Evolutionary conservation across 371 early-diverging fungal genomes (phyloP), one percentile per base, ranked within the genome.

Genomic region (Spraguea lophii): DNA sequence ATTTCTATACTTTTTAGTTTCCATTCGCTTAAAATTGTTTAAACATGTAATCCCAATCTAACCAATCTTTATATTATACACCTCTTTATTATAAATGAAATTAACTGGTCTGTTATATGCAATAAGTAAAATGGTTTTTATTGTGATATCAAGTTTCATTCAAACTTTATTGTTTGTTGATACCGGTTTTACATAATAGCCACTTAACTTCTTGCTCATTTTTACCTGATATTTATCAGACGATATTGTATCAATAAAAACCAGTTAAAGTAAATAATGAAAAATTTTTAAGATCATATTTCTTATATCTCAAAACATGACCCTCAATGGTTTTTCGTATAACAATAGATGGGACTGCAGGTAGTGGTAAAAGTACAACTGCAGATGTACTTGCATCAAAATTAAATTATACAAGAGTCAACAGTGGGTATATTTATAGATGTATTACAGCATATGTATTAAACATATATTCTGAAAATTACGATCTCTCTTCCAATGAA

Each of bases 291-390:
- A 30, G 4, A 7, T 30, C 13, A 4, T 30, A 30, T 30, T 30
- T 13, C 13, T 30, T 30, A 30, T 30, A 4, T 30, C 13, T 7
- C 13, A 37, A 37, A 10, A 42, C 19, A 42, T 9, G 2, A 2
- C 47, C 35, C 16, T 22, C 17, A 2, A n/a, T n/a, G n/a, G n/a
- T n/a, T n/a, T n/a, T n/a, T 30, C 30, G 30, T 30, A 12, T 86
- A 41, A 85, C 88, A 23, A 85, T 88, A 38, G 88, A 88, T 72
- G 88, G 88, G 0, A 85, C 86, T 3, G 83, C 84, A 10, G 88
- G 83, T 9, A 78, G 79, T 10, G 88, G 88, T 42, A 88, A 88
- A 71, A 84, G 84, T 75, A 76, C 81, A 1, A 78, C 80, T 4
- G 81, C 84, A 2, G 73, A 74, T 57, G 46, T 73, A 34, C 67